A percentile compares a stretch with the other conserved stretches of the same genome.
phyloP scores from a whole-genome alignment of 78 protist genomes.

The Speleostelium caveatum region DNA sequence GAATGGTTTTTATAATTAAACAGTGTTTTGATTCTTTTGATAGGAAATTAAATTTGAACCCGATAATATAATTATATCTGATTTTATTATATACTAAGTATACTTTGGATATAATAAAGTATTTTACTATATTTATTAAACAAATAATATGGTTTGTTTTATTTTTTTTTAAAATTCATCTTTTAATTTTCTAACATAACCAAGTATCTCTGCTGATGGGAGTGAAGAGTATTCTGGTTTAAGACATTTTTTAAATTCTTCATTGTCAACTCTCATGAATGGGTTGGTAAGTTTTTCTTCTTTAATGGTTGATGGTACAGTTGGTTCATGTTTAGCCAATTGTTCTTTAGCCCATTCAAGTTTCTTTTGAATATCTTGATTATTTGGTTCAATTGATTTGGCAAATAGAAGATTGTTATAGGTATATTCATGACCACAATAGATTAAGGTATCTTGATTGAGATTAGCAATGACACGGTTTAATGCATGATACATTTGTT shows the following conservation, averaged over 20 bases:
- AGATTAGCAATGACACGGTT: constrained; percentile 55
- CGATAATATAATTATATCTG: too few relatives aligned
- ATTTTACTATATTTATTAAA: too few relatives aligned
- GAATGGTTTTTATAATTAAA: too few relatives aligned
- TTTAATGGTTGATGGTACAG: constrained; percentile 87
- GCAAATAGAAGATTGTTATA: constrained; percentile 87
- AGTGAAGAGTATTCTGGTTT: background rate
- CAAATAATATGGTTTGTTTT: too few relatives aligned
- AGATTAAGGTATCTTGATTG: constrained; percentile 77
- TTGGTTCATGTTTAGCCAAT: constrained; percentile 35
- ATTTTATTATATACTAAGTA: too few relatives aligned
- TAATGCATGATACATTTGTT: constrained; percentile 78
- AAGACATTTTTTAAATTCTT: background rate
- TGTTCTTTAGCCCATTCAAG: constrained; percentile 13
- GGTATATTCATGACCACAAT: constrained; percentile 93
- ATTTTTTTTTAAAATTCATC: constrained; percentile 34
- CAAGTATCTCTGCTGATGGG: constrained; percentile 18
- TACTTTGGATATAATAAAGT: too few relatives aligned
- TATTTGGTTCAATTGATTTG: constrained; percentile 62
- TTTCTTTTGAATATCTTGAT: constrained; percentile 27
- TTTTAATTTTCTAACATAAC: constrained; percentile 57
- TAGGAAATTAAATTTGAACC: too few relatives aligned
- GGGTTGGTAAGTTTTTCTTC: constrained; percentile 80
- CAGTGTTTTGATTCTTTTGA: too few relatives aligned
- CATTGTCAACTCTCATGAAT: constrained; percentile 82